Evolutionary conservation across 805 yeast species (phyloP), one percentile per base, ranked within the genome.

Genomic region (Diddensiella santjacobensis): DNA sequence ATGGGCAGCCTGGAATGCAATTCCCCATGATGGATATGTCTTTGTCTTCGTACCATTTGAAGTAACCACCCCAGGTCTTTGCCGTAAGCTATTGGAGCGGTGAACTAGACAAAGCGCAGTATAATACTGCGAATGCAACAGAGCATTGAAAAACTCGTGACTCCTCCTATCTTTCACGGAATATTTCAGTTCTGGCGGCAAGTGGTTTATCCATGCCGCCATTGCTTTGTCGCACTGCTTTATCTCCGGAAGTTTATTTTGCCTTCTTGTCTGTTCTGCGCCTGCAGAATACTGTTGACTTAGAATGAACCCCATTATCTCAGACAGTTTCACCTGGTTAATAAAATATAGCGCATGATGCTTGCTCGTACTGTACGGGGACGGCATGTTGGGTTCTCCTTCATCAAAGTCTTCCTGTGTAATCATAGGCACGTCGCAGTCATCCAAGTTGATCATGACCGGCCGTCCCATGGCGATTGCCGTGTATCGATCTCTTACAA

Each of bases 381-480:
- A 50, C 10, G 64, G 58, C 30, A 50, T 64, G 18, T 69, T 78
- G 0, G 72, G 69, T 41, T 74, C 72, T 53, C 70, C 77, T 53
- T 80, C 80, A 47, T 75, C 69, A 50, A 87, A 79, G 62, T 87
- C 95, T 0, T 75, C 80, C n/a, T 73, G 62, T 0, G 76, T 72
- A 15, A 87, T 60, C 86, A 83, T 81, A n/a, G 81, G 80, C 19
- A 83, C 87, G 59, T 83, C 90, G 59, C 86, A 80, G 60, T 86
- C 91, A 42, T 79, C 83, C 52, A 84, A 70, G 56, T 81, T 82
- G 42, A 87, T 81, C 57, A 75, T 71, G 3, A 78, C 66, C 0
- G 95, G 93, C 48, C 89, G 71, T 13, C 93, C 90, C 65, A 81
- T 80, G 0, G 89, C 87, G 44, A 83, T 74, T 2, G 89, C 80